Evolutionary conservation across 176 grass and related monocot genomes (phyloP).

Genomic region (Melocanna baccifera): DNA sequence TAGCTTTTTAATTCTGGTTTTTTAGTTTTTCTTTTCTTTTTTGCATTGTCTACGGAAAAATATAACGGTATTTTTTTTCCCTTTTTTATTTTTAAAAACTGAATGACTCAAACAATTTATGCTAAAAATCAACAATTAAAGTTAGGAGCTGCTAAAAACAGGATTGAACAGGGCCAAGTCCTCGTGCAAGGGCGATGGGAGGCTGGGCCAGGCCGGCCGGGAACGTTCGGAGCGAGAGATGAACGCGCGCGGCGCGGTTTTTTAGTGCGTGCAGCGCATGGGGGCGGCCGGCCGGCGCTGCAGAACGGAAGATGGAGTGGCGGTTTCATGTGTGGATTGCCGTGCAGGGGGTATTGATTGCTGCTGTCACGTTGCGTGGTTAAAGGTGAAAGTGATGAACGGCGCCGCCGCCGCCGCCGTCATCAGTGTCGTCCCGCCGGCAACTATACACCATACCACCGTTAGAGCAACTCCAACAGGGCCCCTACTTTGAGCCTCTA

Average conservation of each 20-base stretch:
- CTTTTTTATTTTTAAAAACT: no score
- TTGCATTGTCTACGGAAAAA: no score
- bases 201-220: neutral
- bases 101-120: no score
- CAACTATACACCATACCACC: conserved; percentile 8
- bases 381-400: neutral
- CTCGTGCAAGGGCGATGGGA: neutral
- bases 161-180: neutral
- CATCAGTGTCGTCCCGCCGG: conserved; percentile 11
- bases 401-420: neutral
- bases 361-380: conserved; percentile 21
- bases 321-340: neutral
- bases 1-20: no score
- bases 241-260: neutral
- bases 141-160: no score
- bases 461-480: no score
- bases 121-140: no score
- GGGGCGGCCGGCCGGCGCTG: neutral
- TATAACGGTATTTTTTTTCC: no score
- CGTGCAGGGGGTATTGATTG: neutral
- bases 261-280: neutral
- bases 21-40: no score
- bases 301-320: neutral
- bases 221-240: neutral
- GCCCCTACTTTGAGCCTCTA: no score